Evolutionary conservation across 352 stramenopile species (phyloP).

Genomic region (Globisporangium megalacanthum): DNA sequence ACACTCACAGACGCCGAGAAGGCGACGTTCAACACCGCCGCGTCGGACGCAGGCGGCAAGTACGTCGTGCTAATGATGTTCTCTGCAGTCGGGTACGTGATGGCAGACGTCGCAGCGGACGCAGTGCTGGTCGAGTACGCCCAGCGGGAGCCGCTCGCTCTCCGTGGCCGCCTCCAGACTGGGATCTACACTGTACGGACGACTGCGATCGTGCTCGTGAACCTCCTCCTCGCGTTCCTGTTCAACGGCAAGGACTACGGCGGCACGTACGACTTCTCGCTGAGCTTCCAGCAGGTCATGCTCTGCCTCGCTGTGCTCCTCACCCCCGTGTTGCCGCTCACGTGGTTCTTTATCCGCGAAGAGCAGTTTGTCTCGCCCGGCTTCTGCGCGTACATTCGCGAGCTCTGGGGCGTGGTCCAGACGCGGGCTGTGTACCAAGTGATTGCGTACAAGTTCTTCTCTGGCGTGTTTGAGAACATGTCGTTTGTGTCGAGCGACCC

Average conservation of each 20-base stretch:
- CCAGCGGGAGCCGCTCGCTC: constrained; percentile 34
- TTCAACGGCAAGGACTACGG: constrained; percentile 61
- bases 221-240: constrained; percentile 32
- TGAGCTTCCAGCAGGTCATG: constrained; percentile 43
- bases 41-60: constrained; percentile 28
- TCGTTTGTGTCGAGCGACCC: constrained; percentile 23
- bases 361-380: constrained; percentile 25
- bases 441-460: constrained; percentile 42
- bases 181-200: constrained; percentile 42
- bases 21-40: constrained; percentile 25
- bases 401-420: constrained; percentile 36
- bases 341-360: constrained; percentile 22
- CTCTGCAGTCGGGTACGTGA: constrained; percentile 63
- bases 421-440: constrained; percentile 39
- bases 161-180: constrained; percentile 35
- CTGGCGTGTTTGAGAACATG: constrained; percentile 32
- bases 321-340: too few relatives aligned
- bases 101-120: constrained; percentile 72
- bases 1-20: too few relatives aligned
- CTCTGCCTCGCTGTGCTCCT: constrained; percentile 9
- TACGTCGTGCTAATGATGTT: constrained; percentile 75
- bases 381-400: constrained; percentile 28
- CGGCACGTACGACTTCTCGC: constrained; percentile 40
- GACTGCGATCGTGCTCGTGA: constrained; percentile 23
- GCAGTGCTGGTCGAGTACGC: constrained; percentile 21